Conservation (phyloP, 768 basidiomycete species). For the Calocybe cyanea region DNA sequence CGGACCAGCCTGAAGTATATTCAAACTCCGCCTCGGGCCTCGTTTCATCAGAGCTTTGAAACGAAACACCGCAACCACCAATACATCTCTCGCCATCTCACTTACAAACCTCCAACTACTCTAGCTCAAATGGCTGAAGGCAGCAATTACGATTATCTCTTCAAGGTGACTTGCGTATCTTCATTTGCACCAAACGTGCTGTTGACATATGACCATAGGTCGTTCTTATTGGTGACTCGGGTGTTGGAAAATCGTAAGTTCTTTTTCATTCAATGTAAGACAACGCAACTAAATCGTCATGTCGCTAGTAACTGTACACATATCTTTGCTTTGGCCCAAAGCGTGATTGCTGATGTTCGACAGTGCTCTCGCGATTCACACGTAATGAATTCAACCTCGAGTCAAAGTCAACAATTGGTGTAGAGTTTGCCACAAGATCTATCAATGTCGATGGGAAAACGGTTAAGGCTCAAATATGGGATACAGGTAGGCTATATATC, state of each 20-base stretch:
- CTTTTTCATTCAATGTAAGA: constrained; percentile 15
- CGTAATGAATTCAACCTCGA: constrained; percentile 99
- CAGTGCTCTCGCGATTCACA: constrained; percentile 99
- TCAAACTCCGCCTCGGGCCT: constrained; percentile 23
- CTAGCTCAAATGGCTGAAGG: constrained; percentile 72
- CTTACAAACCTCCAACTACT: constrained; percentile 15
- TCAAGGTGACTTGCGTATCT: constrained; percentile 66
- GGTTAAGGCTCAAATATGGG: constrained; percentile 99
- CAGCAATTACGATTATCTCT: constrained; percentile 97
- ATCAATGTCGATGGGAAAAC: constrained; percentile 96
- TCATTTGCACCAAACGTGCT: not conserved
- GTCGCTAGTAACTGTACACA: constrained; percentile 59
- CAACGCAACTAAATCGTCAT: constrained; percentile 5
- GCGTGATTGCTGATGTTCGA: constrained; percentile 11
- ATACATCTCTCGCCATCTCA: constrained; percentile 18
- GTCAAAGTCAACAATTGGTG: constrained; percentile 98
- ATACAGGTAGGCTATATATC: constrained; percentile 71
- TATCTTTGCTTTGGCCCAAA: not conserved
- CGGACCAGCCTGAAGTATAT: constrained; percentile 3
- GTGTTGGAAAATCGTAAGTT: constrained; percentile 98
- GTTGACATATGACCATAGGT: constrained; percentile 50
- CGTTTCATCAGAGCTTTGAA: constrained; percentile 10
- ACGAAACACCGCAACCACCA: constrained; percentile 12
- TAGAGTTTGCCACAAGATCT: constrained; percentile 96
- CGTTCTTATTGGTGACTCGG: constrained; percentile 98